phyloP scores from a whole-genome alignment of 2,329 filamentous ascomycete species.

The Colletotrichum truncatum region DNA sequence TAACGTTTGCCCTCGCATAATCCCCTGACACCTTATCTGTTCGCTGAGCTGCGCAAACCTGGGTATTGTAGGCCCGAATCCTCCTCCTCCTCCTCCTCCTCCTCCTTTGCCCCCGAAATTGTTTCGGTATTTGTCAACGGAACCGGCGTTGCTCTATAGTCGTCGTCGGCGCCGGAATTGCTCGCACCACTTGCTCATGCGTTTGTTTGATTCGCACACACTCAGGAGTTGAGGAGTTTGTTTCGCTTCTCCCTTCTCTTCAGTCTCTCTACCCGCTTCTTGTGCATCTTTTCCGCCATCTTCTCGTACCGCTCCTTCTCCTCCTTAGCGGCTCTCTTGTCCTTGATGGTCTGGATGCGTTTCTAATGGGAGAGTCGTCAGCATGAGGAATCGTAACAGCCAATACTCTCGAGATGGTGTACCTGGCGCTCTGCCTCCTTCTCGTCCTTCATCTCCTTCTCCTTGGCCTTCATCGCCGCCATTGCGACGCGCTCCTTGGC shows the following conservation, averaged over 20 bases:
- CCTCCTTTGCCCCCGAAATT: background rate
- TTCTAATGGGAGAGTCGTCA: slow-evolving; percentile 61
- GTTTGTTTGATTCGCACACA: background rate
- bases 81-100: no score
- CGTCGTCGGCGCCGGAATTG: slow-evolving; percentile 1
- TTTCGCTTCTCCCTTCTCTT: slow-evolving; percentile 98
- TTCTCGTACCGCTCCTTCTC: slow-evolving; percentile 93
- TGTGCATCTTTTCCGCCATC: slow-evolving; percentile 98
- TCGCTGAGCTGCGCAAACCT: slow-evolving; percentile 11
- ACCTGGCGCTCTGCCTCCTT: slow-evolving; percentile 91
- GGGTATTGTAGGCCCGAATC: slow-evolving; percentile 13
- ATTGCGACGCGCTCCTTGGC: slow-evolving; percentile 74
- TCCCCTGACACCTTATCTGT: slow-evolving; percentile 10
- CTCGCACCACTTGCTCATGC: slow-evolving; percentile 5
- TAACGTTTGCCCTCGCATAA: slow-evolving; percentile 23
- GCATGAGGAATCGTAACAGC: background rate
- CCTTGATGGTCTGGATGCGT: slow-evolving; percentile 81
- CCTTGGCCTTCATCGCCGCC: slow-evolving; percentile 86
- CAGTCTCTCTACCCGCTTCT: slow-evolving; percentile 90
- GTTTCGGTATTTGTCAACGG: slow-evolving; percentile 22
- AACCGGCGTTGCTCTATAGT: background rate
- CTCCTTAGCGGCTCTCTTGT: slow-evolving; percentile 87
- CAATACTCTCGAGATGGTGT: slow-evolving; percentile 37
- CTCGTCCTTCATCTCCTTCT: slow-evolving; percentile 95
- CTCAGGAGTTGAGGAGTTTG: slow-evolving; percentile 77